Base-by-base conservation (phyloP, 2,329 filamentous ascomycete genomes). In the Xylaria sp. region DNA sequence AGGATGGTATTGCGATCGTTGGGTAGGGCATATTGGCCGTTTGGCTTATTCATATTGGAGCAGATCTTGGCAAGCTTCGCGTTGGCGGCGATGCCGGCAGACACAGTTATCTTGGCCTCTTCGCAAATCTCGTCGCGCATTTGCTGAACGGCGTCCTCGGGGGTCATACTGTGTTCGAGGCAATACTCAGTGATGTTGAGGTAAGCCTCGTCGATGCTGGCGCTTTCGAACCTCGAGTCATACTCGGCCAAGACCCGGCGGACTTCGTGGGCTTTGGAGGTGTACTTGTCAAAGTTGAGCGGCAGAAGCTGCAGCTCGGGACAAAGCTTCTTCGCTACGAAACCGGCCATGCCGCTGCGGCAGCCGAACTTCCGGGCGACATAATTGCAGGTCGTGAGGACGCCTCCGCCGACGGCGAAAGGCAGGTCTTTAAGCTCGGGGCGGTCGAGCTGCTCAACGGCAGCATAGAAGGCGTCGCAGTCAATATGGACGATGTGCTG, bases 381-480 rank as follows among this genome's bases (percentile, higher is more conserved):
- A 69, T 99, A 99, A 69, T 97, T 99, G 68, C 84, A 87, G 0
- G 84, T 87, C 18, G 84, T 85, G 21, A 87, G 70, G 2, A 88
- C 85, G 2, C 84, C 85, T 16, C 71, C 76, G 0, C 94, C 94
- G 0, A 99, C 94, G 0, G 93, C 92, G 74, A 99, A 97, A 0
- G 94, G 94, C 0, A 96, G 77, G 38, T 92, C 79, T 55, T 89
- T 90, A 42, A 99, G 80, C 68, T 96, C 92, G 0, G 93, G 94
- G 1, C 88, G 82, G 65, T 91, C 88, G 2, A 92, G 80, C 62
- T 87, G 90, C 71, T 97, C 94, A 0, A 97, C 94, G 0, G 94
- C 91, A 0, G 94, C 94, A 67, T 94, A 99, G 72, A 99, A 99
- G 16, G 94, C 94, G 76, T 99, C 94, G 72, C 94, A 97, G 71